Conservation (phyloP, 2,329 filamentous ascomycete genomes). For the Acrocalymma vagum region DNA sequence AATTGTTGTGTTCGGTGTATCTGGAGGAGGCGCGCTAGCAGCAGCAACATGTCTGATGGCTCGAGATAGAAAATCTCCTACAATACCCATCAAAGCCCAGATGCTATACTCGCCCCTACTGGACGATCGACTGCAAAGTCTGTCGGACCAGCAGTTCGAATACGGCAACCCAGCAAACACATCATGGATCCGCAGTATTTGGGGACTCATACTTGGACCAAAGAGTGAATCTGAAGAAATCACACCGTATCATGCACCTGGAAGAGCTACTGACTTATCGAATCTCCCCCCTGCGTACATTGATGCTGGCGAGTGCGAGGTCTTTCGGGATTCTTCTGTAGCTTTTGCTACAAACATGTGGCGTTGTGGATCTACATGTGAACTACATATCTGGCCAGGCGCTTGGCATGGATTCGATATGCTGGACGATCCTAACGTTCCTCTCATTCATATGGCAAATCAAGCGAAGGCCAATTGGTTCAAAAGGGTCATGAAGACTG, state of each 20-base stretch:
- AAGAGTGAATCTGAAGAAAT: slow-evolving; percentile 14
- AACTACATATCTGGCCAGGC: slow-evolving; percentile 27
- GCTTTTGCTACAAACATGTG: slow-evolving; percentile 23
- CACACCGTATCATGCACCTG: slow-evolving; percentile 19
- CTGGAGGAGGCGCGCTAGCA: slow-evolving; percentile 19
- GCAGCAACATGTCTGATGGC: slow-evolving; percentile 23
- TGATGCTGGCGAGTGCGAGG: slow-evolving; percentile 28
- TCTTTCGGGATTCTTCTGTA: slow-evolving; percentile 25
- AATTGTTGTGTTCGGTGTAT: slow-evolving; percentile 21
- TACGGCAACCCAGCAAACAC: slow-evolving; percentile 20
- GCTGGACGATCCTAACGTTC: slow-evolving; percentile 14
- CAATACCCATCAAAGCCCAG: slow-evolving; percentile 19
- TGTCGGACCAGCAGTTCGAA: slow-evolving; percentile 25
- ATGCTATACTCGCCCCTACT: slow-evolving; percentile 22
- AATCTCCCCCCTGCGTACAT: slow-evolving; percentile 24
- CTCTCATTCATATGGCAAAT: too few relatives aligned
- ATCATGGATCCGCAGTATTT: slow-evolving; percentile 11
- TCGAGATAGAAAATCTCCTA: slow-evolving; percentile 14
- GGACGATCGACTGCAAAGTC: slow-evolving; percentile 21
- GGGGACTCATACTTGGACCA: slow-evolving; percentile 19
- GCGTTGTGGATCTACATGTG: slow-evolving; percentile 25
- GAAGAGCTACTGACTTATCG: slow-evolving; percentile 18
- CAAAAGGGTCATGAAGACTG: too few relatives aligned
- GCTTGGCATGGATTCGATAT: slow-evolving; percentile 20
- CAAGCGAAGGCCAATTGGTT: too few relatives aligned